Evolutionary conservation across 441 rosid genomes (phyloP).

Genomic region (Syzygium syzygioides): DNA sequence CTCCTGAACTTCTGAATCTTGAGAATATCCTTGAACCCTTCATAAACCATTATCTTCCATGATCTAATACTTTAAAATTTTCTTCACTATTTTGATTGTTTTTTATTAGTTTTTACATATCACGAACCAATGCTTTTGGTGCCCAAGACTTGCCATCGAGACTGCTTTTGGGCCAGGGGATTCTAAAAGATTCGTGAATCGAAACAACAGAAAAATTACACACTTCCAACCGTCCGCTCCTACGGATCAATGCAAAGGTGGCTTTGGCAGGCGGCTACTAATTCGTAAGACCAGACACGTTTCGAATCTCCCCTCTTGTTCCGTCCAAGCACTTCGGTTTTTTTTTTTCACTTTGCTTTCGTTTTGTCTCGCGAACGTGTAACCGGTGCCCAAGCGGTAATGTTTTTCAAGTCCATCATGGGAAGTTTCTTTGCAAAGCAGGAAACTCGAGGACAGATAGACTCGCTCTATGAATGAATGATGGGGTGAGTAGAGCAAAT

Average conservation of each 20-base stretch:
- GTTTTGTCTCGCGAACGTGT: too few relatives aligned
- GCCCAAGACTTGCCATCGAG: background rate
- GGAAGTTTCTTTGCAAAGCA: too few relatives aligned
- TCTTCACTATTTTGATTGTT: background rate
- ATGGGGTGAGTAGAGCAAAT: too few relatives aligned
- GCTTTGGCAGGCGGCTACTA: too few relatives aligned
- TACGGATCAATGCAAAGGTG: rapidly evolving
- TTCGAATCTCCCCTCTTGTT: too few relatives aligned
- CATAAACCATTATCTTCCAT: slow-evolving; percentile 31
- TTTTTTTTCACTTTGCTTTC: too few relatives aligned
- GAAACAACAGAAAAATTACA: background rate
- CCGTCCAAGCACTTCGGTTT: too few relatives aligned
- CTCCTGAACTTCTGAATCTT: slow-evolving; percentile 85
- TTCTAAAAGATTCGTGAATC: rapidly evolving
- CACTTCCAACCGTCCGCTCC: background rate
- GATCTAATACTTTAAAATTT: background rate
- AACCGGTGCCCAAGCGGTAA: too few relatives aligned
- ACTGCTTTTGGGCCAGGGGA: background rate
- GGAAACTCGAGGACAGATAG: too few relatives aligned
- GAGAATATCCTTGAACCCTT: slow-evolving; percentile 43
- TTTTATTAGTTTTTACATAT: background rate
- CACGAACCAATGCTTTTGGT: background rate
- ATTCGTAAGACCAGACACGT: too few relatives aligned
- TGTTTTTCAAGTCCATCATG: too few relatives aligned
- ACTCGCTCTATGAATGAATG: too few relatives aligned